Percentiles rank a stretch among this genome's conserved stretches.
Evolutionary conservation across 2,329 filamentous ascomycete species (phyloP).

Genomic region (Ophiostoma ips): DNA sequence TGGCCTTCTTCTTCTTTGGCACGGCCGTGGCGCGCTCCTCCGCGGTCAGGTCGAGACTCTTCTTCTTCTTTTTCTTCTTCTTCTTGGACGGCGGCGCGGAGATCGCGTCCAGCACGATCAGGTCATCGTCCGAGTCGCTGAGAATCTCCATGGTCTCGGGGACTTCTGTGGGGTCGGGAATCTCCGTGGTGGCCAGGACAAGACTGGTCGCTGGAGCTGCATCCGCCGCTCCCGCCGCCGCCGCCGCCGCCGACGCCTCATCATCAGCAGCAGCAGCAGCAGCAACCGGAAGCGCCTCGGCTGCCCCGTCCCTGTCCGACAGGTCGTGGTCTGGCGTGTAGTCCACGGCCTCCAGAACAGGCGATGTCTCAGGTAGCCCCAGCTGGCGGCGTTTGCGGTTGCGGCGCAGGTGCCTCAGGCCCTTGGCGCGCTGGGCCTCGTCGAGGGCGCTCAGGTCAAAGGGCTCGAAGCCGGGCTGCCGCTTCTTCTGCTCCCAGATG

Average conservation of each 20-base stretch:
- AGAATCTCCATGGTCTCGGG: neutral
- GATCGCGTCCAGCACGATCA: neutral
- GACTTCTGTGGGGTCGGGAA: neutral
- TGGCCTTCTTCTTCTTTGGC: neutral
- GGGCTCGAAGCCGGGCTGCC: slow-evolving; percentile 18
- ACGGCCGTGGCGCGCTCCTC: neutral
- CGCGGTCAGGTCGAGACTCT: neutral
- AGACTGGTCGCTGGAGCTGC: neutral
- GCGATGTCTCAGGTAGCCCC: slow-evolving; percentile 21
- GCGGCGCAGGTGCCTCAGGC: slow-evolving; percentile 22
- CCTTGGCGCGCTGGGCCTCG: slow-evolving; percentile 8
- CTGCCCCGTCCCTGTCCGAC: neutral
- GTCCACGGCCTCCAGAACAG: slow-evolving; percentile 8
- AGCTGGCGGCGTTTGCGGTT: slow-evolving; percentile 29
- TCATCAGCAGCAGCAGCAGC: too few species aligned
- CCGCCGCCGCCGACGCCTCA: too few species aligned
- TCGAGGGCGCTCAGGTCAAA: slow-evolving; percentile 28
- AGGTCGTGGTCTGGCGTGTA: neutral
- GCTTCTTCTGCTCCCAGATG: slow-evolving; percentile 30
- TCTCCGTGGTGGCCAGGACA: neutral
- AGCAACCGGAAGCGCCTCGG: too few species aligned
- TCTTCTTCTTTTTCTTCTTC: slow-evolving; percentile 1
- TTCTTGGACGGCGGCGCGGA: neutral
- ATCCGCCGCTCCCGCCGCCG: too few species aligned
- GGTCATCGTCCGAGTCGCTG: neutral